Conservation (phyloP, 164 flowering plant genomes). For the Brasenia schreberi region DNA sequence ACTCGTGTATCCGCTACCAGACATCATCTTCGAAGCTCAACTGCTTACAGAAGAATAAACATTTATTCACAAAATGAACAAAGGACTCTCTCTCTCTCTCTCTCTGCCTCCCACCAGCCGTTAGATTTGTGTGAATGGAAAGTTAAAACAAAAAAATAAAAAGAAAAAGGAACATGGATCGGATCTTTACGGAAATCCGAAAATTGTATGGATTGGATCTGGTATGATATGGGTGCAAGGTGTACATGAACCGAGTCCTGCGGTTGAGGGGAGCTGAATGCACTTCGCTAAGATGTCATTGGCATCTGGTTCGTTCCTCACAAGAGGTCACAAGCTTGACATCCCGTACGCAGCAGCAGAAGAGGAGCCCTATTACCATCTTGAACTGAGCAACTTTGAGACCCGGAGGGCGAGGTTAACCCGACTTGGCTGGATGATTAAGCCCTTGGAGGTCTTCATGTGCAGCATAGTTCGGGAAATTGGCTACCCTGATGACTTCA, state of each 20-base stretch:
- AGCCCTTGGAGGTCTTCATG: constrained; percentile 59
- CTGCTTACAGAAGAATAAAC: neutral
- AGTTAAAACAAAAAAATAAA: too few species aligned
- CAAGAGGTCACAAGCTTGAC: constrained; percentile 42
- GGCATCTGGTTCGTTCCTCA: constrained; percentile 38
- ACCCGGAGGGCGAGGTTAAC: constrained; percentile 50
- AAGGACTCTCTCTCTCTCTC: neutral
- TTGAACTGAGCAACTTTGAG: constrained; percentile 42
- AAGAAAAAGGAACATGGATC: too few species aligned
- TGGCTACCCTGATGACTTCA: constrained; percentile 45
- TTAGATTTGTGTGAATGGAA: too few species aligned
- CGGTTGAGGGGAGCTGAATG: constrained; percentile 31
- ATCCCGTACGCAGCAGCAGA: constrained; percentile 61
- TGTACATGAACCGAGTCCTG: too few species aligned
- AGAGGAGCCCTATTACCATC: constrained; percentile 33
- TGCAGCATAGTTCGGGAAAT: constrained; percentile 61
- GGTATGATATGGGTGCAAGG: too few species aligned
- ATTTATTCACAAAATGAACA: too few species aligned
- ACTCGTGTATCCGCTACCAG: constrained; percentile 68
- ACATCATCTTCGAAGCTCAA: constrained; percentile 25
- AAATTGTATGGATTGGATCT: too few species aligned
- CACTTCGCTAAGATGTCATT: constrained; percentile 53
- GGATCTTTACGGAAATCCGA: too few species aligned
- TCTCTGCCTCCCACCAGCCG: neutral
- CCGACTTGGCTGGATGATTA: constrained; percentile 26